Evolutionary conservation across 768 basidiomycete species (phyloP).

Genomic region (Podaxis pistillaris): DNA sequence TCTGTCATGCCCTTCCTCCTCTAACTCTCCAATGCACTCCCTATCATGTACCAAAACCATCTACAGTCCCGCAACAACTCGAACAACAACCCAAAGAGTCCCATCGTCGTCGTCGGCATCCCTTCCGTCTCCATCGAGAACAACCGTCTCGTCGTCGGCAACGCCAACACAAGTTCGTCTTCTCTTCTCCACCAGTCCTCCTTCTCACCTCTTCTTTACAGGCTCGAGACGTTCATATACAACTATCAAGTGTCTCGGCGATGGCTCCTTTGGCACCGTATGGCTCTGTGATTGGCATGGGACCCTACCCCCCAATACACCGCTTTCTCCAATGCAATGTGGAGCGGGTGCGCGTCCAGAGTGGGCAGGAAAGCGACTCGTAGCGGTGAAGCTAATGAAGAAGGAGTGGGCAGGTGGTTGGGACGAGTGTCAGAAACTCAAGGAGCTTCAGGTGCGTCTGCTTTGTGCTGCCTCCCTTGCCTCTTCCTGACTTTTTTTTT

Average conservation of each 20-base stretch:
- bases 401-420: slow-evolving; percentile 97
- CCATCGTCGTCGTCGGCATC: slow-evolving; percentile 64
- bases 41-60: slow-evolving; percentile 56
- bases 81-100: slow-evolving; percentile 22
- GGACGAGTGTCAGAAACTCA: slow-evolving; percentile 94
- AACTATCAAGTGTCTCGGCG: slow-evolving; percentile 93
- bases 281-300: slow-evolving; percentile 99
- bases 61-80: slow-evolving; percentile 28
- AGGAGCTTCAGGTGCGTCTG: slow-evolving; percentile 84
- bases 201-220: slow-evolving; percentile 28
- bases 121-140: slow-evolving; percentile 75
- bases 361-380: slow-evolving; percentile 91
- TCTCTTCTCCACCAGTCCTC: slow-evolving; percentile 15
- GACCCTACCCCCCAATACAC: slow-evolving; percentile 86
- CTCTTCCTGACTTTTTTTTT: slow-evolving; percentile 17
- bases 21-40: slow-evolving; percentile 45
- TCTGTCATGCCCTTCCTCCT: slow-evolving; percentile 24
- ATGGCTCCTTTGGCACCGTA: slow-evolving; percentile 98
- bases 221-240: slow-evolving; percentile 89
- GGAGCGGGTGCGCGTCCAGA: slow-evolving; percentile 90
- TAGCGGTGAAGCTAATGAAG: slow-evolving; percentile 98
- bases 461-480: slow-evolving; percentile 15
- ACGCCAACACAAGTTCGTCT: slow-evolving; percentile 65
- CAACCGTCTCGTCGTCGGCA: slow-evolving; percentile 71
- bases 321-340: slow-evolving; percentile 93